Evolutionary conservation across 306 rosid species (phyloP), one percentile per base, ranked within the genome.

Genomic region (Lupinus albus): DNA sequence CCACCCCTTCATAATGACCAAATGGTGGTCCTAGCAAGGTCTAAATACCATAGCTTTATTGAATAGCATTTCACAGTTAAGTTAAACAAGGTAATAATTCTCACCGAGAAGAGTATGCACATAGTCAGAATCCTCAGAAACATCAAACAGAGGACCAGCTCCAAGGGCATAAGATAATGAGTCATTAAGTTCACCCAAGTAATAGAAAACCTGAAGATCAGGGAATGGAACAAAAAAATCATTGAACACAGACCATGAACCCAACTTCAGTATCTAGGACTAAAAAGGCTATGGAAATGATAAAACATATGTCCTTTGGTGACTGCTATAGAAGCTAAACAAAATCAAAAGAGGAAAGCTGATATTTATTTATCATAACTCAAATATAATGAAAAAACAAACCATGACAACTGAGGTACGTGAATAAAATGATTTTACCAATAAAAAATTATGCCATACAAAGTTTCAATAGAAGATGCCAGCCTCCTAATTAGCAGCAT

Each of bases 111-210:
- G 98, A 4, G 98, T 93, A 47, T 93, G 96, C 75, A 89, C 93
- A 41, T 89, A 93, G 80, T 93, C 92, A 66, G 98, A 83, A 79
- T 93, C 98, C 69, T 88, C 94, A 13, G 98, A 88, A 67, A 93
- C 98, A 60, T 93, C 86, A 72, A 93, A 93, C 10, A 87, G 74
- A 51, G 98, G 83, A 73, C 94, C 91, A 49, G 98, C 98, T 75
- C 98, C 98, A 69, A 93, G 95, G 46, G 97, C 97, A 71, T 93
- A 93, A n/a, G 98, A 87, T 50, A 93, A 73, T 1, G 98, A 90
- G 76, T 93, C 98, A 41, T 89, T 89, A 56, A 93, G 91, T 72
- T 93, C 98, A 35, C 95, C 95, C 91, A 93, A 82, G 84, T 89
- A 93, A 72, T 93, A 93, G 75, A 93, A 89, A 42, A 93, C 94